Percentiles rank a stretch among this genome's conserved stretches.
Evolutionary conservation across 352 stramenopile species (phyloP).

Genomic region (Pythium sukuiense): DNA sequence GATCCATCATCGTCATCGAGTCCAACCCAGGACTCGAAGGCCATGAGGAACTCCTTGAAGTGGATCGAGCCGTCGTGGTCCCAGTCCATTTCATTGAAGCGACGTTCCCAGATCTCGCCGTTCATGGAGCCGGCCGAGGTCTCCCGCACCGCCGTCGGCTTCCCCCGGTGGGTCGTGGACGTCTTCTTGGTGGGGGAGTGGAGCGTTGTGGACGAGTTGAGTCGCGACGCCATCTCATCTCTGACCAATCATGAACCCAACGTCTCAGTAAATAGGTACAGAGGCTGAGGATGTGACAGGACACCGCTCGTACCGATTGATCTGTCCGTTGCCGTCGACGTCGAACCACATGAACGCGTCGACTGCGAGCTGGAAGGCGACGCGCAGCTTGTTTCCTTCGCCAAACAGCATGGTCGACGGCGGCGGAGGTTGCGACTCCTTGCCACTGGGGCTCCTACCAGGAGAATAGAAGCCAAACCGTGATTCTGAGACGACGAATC

Average conservation of each 20-base stretch:
- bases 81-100: slow-evolving; percentile 89
- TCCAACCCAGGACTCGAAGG: slow-evolving; percentile 86
- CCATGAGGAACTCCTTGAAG: slow-evolving; percentile 90
- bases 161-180: slow-evolving; percentile 33
- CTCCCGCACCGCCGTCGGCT: slow-evolving; percentile 12
- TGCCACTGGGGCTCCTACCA: slow-evolving; percentile 23
- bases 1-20: slow-evolving; percentile 64
- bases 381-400: slow-evolving; percentile 80
- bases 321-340: slow-evolving; percentile 66
- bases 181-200: slow-evolving; percentile 83
- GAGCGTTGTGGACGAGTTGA: slow-evolving; percentile 61
- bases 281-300: too few relatives aligned
- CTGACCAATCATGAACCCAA: slow-evolving; percentile 16
- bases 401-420: slow-evolving; percentile 57
- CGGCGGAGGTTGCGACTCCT: slow-evolving; percentile 1
- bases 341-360: slow-evolving; percentile 89
- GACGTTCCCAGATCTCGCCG: slow-evolving; percentile 71
- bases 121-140: slow-evolving; percentile 44
- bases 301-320: slow-evolving; percentile 51
- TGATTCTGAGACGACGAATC: not conserved
- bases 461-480: not conserved
- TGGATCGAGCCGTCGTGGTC: slow-evolving; percentile 84
- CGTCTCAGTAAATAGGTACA: too few relatives aligned
- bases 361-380: slow-evolving; percentile 79
- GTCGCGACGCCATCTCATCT: slow-evolving; percentile 59